A percentile compares a stretch with the other conserved stretches of the same genome.
These are phyloP conservation scores for Breviolum minutum DNA, from an alignment of 73 alveolate species.

Conservation along the genomic window DNA sequence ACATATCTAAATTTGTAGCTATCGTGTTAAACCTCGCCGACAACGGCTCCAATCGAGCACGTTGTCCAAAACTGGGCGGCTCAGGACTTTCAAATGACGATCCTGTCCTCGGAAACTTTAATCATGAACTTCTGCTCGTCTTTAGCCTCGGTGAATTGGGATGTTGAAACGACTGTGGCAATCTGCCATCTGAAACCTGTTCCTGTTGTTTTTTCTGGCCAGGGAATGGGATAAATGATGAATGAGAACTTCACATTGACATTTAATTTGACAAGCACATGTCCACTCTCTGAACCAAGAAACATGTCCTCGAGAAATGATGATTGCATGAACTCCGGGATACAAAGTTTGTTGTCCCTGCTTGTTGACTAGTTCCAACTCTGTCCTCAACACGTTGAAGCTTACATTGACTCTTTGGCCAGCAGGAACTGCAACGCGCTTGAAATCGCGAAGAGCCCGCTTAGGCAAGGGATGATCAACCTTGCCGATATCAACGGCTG, in stretches of 20 bases:
- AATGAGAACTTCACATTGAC: background rate
- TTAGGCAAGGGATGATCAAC: constrained; percentile 62
- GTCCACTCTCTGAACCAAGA: background rate
- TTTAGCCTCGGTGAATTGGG: constrained; percentile 1
- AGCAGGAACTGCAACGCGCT: constrained; percentile 56
- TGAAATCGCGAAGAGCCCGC: constrained; percentile 64
- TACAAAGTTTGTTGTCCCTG: constrained; percentile 47
- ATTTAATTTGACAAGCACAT: background rate
- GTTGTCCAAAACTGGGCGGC: background rate
- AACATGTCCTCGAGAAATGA: constrained; percentile 45
- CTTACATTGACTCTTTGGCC: background rate
- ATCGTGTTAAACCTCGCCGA: background rate
- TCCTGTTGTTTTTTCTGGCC: no score
- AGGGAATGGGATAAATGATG: no score
- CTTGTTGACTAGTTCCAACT: constrained; percentile 44
- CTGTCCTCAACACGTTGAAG: background rate
- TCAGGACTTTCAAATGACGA: constrained; percentile 30
- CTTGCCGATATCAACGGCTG: constrained; percentile 74
- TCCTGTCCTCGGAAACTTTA: background rate
- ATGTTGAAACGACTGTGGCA: background rate
- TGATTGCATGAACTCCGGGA: constrained; percentile 42
- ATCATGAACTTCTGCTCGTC: constrained; percentile 63
- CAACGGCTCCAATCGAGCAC: constrained; percentile 71
- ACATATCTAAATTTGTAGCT: no score
- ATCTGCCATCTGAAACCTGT: no score